Percentiles rank a stretch among this genome's conserved stretches.
Conservation (phyloP, 371 early-diverging fungal species). For the Mortierella polycephala region DNA sequence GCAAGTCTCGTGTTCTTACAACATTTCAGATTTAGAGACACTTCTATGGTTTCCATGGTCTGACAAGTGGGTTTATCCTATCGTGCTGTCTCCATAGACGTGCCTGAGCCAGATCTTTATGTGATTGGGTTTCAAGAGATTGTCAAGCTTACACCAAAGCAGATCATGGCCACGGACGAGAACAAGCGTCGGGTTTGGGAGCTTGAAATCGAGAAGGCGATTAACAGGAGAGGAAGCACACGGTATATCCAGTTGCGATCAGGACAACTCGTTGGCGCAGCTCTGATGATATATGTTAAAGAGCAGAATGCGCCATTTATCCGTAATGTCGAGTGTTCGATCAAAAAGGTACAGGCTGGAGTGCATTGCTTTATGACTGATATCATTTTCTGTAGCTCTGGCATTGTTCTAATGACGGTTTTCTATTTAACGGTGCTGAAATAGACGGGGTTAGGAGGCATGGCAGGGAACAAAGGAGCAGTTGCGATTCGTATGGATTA, state of each 20-base stretch:
- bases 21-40: slow-evolving; percentile 1
- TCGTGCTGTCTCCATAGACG: slow-evolving; percentile 23
- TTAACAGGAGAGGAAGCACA: slow-evolving; percentile 59
- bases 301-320: slow-evolving; percentile 73
- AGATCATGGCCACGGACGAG: slow-evolving; percentile 86
- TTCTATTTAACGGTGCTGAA: no score
- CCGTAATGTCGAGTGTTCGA: slow-evolving; percentile 83
- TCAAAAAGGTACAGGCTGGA: slow-evolving; percentile 70
- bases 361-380: neutral
- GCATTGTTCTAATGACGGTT: neutral
- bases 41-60: neutral
- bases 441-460: slow-evolving; percentile 82
- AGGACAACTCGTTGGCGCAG: slow-evolving; percentile 89
- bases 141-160: slow-evolving; percentile 89
- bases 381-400: neutral
- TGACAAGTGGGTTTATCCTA: neutral
- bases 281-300: slow-evolving; percentile 84
- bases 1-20: neutral
- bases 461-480: slow-evolving; percentile 91
- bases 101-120: slow-evolving; percentile 80
- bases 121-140: slow-evolving; percentile 95
- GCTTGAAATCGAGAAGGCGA: slow-evolving; percentile 65
- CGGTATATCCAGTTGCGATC: slow-evolving; percentile 84
- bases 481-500: slow-evolving; percentile 88
- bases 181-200: slow-evolving; percentile 72